Evolutionary conservation across 306 rosid species (phyloP).

Genomic region (Lathyrus oleraceus): DNA sequence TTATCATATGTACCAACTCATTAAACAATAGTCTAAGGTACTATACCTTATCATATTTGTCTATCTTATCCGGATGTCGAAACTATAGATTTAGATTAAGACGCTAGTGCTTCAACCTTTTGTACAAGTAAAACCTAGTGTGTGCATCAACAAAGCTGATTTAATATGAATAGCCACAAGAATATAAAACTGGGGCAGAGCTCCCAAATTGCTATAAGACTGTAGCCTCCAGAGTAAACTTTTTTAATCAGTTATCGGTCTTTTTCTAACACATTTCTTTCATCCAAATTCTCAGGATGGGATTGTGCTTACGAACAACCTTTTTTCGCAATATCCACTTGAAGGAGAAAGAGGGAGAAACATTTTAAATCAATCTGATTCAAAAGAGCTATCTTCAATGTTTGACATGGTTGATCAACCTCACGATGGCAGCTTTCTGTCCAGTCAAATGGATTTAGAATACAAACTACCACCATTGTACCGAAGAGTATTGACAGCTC

Average conservation of each 20-base stretch:
- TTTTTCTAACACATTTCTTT: conserved; percentile 21
- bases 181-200: conserved; percentile 5
- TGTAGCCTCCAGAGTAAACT: background rate
- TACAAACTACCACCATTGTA: conserved; percentile 59
- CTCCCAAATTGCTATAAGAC: background rate
- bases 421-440: conserved; percentile 36
- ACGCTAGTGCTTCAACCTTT: background rate
- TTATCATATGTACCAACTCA: background rate
- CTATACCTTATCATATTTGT: background rate
- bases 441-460: conserved; percentile 46
- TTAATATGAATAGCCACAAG: background rate
- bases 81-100: background rate
- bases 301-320: conserved; percentile 39
- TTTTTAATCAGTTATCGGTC: conserved; percentile 2
- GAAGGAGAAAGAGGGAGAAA: conserved; percentile 47
- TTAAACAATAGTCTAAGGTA: background rate
- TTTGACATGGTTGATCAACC: conserved; percentile 45
- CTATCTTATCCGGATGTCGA: background rate
- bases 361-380: conserved; percentile 41
- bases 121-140: background rate
- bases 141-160: background rate
- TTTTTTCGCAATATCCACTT: conserved; percentile 41
- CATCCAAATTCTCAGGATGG: conserved; percentile 51
- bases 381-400: conserved; percentile 36
- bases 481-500: conserved; percentile 81